Base-by-base conservation (phyloP, 208 protist genomes). In the Novymonas esmeraldas region DNA sequence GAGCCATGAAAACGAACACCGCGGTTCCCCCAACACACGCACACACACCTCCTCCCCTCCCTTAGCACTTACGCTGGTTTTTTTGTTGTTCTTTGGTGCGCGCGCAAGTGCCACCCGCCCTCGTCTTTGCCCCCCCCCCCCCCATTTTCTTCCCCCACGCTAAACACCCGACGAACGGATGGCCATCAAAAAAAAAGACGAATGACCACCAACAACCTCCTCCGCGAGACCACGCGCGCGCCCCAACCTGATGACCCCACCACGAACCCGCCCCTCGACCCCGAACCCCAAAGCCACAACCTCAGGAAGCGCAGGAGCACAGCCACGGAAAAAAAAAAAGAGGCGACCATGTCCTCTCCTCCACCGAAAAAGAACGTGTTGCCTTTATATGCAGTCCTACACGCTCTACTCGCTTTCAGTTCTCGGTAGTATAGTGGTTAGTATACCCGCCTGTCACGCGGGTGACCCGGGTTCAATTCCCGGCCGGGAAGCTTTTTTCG, bases 381-480 rank as follows among this genome's bases (percentile, higher is more conserved):
- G 4, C 28, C 28, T 16, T 36, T 14, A 2, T 9, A 5, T 22
- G n/a, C 20, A 2, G 4, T 29, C 28, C 6, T 26, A 28, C 11
- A 0, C 1, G 0, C 18, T 36, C 20, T 22, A 34, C 2, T 22
- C 7, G 3, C 36, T 61, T 31, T 38, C 55, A 64, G 61, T 92
- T 87, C 89, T 85, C 79, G 86, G 85, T 95, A 79, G 89, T 95
- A 95, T 95, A 95, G 89, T 95, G 89, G 89, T 84, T 95, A 95
- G 89, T 89, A 95, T 87, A 95, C 89, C 86, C 83, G 89, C 86
- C 89, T 95, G 86, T 95, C 89, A 95, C 89, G 86, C 86, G 83
- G 86, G 89, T 93, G 89, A 95, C 89, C 89, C 89, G 89, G 89
- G 89, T 95, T 95, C 89, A 87, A 95, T 95, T 87, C 89, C 89